Base-by-base conservation (phyloP, 257 asterid genomes). In the Solanum chiquidenum region DNA sequence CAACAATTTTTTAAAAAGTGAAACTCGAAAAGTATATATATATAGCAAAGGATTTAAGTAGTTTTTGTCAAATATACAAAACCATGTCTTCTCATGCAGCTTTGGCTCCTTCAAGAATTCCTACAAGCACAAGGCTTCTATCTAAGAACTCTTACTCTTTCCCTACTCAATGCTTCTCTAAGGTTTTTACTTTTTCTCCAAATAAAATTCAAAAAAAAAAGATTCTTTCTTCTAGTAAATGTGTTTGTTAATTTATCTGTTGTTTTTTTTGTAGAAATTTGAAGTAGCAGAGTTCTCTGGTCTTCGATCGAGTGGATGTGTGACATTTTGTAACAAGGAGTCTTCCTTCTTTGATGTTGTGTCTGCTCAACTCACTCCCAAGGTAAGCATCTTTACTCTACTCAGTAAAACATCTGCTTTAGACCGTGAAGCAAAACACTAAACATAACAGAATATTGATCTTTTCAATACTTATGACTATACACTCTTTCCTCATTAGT, bases 81-180 rank as follows among this genome's bases (percentile, higher is more conserved):
- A 90, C 93, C 88, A 95, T 94, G 99, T 97, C 99, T 44, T 90
- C 95, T 90, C 93, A 96, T 89, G 97, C 98, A 94, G 98, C 99
- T 91, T 90, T 96, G 90, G 98, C 94, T 79, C 94, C 95, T 89
- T 94, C 98, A 90, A 94, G 97, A 91, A 93, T 96, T 94, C 97
- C 98, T 79, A 89, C 94, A 49, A 90, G 90, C 91, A 90, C 95
- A 12, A 93, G 91, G 82, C 90, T 94, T 77, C 93, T 94, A 9
- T 91, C 95, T 33, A 93, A 90, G 90, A 79, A 91, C 84, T 73
- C 92, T 74, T 90, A 91, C 87, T 91, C 94, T 52, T 91, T 90
- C 90, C 89, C 96, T 35, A 74, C 93, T 89, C 98, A 93, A 86
- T 93, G 95, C 93, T 92, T 91, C 93, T 91, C 94, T 33, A 94